Percentiles rank a stretch among this genome's conserved stretches.
These are phyloP conservation scores for Aspergillus calidoustus DNA, from an alignment of 2,329 filamentous ascomycete genomes.

Conservation along the genomic window DNA sequence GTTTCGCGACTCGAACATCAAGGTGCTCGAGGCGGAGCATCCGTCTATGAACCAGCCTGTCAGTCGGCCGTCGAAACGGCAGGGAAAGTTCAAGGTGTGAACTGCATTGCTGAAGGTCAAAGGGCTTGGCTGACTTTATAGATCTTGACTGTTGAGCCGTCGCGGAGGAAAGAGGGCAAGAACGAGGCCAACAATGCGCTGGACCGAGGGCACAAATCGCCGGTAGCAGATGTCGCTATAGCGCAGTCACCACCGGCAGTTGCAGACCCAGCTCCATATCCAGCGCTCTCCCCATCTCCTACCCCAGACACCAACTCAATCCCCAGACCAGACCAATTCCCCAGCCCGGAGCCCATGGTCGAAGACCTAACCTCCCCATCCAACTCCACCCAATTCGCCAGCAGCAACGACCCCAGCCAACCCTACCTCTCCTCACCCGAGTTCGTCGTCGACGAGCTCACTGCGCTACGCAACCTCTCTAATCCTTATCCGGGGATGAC, in stretches of 20 bases:
- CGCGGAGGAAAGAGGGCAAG: neutral
- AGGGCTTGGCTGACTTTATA: constrained; percentile 1
- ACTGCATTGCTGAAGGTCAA: too few species aligned
- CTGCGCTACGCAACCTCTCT: constrained; percentile 23
- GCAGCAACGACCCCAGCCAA: constrained; percentile 14
- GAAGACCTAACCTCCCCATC: constrained; percentile 6
- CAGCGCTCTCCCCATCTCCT: neutral
- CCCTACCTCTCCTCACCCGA: constrained; percentile 31
- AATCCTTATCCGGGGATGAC: constrained; percentile 26
- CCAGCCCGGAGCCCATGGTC: neutral
- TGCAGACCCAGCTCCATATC: neutral
- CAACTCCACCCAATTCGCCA: constrained; percentile 1
- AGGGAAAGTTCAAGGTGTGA: constrained; percentile 31
- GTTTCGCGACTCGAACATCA: constrained; percentile 39
- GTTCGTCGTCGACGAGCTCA: constrained; percentile 30
- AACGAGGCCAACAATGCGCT: neutral
- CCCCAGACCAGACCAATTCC: neutral
- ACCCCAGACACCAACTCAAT: neutral
- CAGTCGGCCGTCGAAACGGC: constrained; percentile 21
- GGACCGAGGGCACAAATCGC: neutral
- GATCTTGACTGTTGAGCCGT: constrained; percentile 30
- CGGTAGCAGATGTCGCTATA: neutral
- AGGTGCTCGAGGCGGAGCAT: constrained; percentile 32
- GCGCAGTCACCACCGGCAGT: neutral
- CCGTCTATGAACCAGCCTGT: constrained; percentile 36